phyloP scores from a whole-genome alignment of 345 rosid species.

The Theobroma cacao region DNA sequence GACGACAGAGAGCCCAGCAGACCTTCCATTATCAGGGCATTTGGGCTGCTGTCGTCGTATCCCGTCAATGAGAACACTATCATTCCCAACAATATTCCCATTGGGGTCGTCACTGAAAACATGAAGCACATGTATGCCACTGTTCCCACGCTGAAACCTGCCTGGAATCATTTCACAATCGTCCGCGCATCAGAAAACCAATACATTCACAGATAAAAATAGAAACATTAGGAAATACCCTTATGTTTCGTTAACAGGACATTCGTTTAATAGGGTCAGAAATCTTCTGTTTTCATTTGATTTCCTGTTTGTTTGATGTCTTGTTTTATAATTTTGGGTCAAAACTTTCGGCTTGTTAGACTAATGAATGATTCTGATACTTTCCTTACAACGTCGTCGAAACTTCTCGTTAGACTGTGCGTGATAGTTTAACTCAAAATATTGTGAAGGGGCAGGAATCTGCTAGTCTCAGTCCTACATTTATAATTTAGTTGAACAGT shows the following conservation, averaged over 20 bases:
- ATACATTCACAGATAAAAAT: no score
- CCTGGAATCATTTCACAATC: slow-evolving; percentile 47
- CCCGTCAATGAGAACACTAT: slow-evolving; percentile 72
- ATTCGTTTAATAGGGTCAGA: no score
- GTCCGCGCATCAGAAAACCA: background rate
- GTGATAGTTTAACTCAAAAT: background rate
- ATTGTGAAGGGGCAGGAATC: background rate
- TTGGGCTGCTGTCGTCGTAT: slow-evolving; percentile 69
- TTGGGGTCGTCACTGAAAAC: slow-evolving; percentile 90
- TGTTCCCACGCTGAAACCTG: slow-evolving; percentile 71
- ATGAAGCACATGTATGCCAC: slow-evolving; percentile 83
- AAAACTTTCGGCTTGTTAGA: no score
- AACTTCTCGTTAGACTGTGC: no score
- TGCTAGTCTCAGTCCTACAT: background rate
- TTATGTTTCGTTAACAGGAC: no score
- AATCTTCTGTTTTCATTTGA: no score
- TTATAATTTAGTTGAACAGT: background rate
- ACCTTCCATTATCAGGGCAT: slow-evolving; percentile 87
- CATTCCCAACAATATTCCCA: slow-evolving; percentile 88
- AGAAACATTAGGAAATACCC: no score
- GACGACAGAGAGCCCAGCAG: slow-evolving; percentile 79
- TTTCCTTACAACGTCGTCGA: background rate
- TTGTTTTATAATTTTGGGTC: no score
- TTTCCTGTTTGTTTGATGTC: no score
- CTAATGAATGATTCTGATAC: background rate